Conservation (phyloP, 139 green algal genomes). For the Coelastrella sp. region DNA sequence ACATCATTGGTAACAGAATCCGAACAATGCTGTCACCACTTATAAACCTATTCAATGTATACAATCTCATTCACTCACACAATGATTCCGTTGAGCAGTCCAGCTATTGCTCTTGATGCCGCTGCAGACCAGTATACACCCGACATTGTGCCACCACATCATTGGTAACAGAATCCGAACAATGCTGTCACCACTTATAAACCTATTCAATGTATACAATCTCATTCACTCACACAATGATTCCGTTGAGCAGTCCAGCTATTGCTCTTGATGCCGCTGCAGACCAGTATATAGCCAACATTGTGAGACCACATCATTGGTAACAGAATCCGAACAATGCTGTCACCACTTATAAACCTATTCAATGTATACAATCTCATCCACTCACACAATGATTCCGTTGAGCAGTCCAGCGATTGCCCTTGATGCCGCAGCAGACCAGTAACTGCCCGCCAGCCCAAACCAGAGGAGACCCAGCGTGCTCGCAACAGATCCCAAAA, state of each 20-base stretch:
- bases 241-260: constrained; percentile 77
- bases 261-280: constrained; percentile 58
- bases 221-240: constrained; percentile 46
- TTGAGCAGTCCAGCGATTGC: constrained; percentile 75
- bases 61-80: neutral
- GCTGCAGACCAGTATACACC: constrained; percentile 43
- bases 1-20: no score
- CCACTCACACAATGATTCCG: constrained; percentile 64
- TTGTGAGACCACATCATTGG: no score
- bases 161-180: no score
- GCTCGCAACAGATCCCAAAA: constrained; percentile 69
- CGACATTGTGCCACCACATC: no score
- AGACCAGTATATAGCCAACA: neutral
- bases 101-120: constrained; percentile 56
- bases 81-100: constrained; percentile 81
- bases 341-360: no score
- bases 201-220: neutral
- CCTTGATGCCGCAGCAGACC: constrained; percentile 53
- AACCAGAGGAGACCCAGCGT: constrained; percentile 68
- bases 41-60: neutral
- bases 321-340: no score
- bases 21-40: no score
- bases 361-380: neutral
- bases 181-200: no score
- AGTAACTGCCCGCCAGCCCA: constrained; percentile 63